Conservation (phyloP, 345 rosid species). For the sweet orange (Citrus sinensis) region DNA sequence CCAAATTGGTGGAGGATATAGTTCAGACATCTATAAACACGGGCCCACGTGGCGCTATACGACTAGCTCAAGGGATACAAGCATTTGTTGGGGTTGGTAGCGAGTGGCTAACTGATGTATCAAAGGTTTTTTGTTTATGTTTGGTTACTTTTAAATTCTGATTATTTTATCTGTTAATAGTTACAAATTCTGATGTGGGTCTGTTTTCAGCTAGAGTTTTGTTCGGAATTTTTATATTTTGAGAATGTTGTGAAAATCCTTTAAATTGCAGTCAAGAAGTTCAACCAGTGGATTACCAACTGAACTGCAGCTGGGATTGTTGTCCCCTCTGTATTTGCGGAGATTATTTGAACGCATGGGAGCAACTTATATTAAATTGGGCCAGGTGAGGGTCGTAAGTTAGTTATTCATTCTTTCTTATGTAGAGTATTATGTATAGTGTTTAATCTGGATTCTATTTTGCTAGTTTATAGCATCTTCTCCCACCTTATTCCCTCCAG, state of each 20-base stretch:
- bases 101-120: constrained; percentile 85
- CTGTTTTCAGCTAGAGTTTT: background rate
- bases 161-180: background rate
- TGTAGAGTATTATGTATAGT: constrained; percentile 4
- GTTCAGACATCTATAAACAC: constrained; percentile 83
- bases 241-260: background rate
- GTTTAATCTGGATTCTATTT: constrained; percentile 19
- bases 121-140: constrained; percentile 41
- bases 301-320: constrained; percentile 74
- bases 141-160: background rate
- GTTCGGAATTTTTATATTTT: background rate
- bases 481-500: constrained; percentile 86
- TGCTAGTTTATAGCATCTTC: constrained; percentile 91
- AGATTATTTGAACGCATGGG: constrained; percentile 96
- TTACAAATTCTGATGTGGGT: background rate
- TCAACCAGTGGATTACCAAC: constrained; percentile 57
- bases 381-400: constrained; percentile 50
- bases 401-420: background rate
- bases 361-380: constrained; percentile 93
- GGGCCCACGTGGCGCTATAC: constrained; percentile 86
- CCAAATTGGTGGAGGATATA: constrained; percentile 83
- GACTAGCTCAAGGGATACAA: constrained; percentile 90
- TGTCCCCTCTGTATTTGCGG: constrained; percentile 87
- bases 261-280: constrained; percentile 51
- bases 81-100: constrained; percentile 86